These are phyloP conservation scores for Talaromyces borbonicus DNA, from an alignment of 495 filamentous ascomycete species.

Conservation along the genomic window DNA sequence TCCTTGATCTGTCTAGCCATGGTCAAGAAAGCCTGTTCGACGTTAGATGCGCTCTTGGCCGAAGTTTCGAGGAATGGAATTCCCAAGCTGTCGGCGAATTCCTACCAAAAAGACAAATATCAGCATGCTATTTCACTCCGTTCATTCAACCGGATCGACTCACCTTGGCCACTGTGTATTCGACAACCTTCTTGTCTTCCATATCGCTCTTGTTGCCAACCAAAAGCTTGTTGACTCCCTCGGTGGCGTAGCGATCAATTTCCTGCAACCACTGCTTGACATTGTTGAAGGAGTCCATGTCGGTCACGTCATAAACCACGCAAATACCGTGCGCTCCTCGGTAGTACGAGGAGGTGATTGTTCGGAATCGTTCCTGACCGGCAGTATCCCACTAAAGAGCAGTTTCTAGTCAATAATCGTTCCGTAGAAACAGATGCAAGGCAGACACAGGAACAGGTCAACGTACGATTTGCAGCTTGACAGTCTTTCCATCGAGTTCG, in stretches of 20 bases:
- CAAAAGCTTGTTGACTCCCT: conserved; percentile 97
- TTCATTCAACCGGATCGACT: conserved; percentile 12
- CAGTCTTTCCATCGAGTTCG: conserved; percentile 97
- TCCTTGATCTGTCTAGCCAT: conserved; percentile 99
- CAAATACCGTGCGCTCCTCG: conserved; percentile 97
- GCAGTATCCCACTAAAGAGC: conserved; percentile 86
- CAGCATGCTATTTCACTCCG: conserved; percentile 8
- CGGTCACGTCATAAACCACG: conserved; percentile 99
- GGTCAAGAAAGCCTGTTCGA: conserved; percentile 98
- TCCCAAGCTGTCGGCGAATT: conserved; percentile 96
- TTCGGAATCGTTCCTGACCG: conserved; percentile 98
- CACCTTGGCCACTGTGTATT: conserved; percentile 99
- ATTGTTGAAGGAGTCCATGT: conserved; percentile 99
- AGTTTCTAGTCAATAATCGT: conserved; percentile 10
- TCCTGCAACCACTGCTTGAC: conserved; percentile 99
- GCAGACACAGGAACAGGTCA: not conserved
- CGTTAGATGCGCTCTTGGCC: conserved; percentile 97
- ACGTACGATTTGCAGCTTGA: conserved; percentile 97
- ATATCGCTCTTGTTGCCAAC: conserved; percentile 99
- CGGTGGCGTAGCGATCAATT: conserved; percentile 96
- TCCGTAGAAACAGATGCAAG: not conserved
- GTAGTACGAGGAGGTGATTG: conserved; percentile 99
- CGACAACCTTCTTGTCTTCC: conserved; percentile 99
- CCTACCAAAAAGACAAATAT: conserved; percentile 41
- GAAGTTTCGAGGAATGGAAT: conserved; percentile 99